Evolutionary conservation across 192 early-diverging fungal genomes (phyloP), one percentile per base, ranked within the genome.

Genomic region (Thamnidium elegans): DNA sequence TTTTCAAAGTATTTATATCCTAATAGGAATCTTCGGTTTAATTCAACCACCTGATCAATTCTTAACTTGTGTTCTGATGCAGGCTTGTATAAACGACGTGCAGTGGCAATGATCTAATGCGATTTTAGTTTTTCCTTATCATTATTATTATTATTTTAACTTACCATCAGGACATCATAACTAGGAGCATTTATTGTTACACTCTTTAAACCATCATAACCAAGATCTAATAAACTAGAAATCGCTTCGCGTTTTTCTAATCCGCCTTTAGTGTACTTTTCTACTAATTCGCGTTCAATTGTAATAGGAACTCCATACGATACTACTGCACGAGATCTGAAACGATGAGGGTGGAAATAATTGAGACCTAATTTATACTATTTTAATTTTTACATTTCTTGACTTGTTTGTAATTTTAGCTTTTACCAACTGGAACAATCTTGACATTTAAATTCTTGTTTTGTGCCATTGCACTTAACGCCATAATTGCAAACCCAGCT

Each of bases 171-270:
- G 1, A 89, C 90, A 60, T 97, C 94, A 66, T 90, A 92, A 71
- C 95, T 95, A 1, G 94, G 92, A 19, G 97, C 91, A 66, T 92
- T 96, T 14, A 96, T 86, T 14, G 95, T 95, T 21, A 99, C 90
- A 50, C 86, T 79, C 71, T 87, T 89, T 51, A 99, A 74, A 8
- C 84, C 84, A 47, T 91, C 88, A 54, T 84, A 84, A 42, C 92
- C 89, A 3, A 70, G 78, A 19, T 87, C 82, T 66, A 99, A 70
- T 8, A 97, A 78, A 58, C 78, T 79, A 19, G 83, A 73, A 73
- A 89, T 88, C 0, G 97, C 93, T 26, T 89, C 74, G 20, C 94
- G 81, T 78, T 92, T 94, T 0, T 87, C 84, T 0, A 70, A 60
- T 5, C 97, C 97, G 34, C 95, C 95, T 52, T 79, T 71, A 60